Percentiles rank a stretch among this genome's conserved stretches.
phyloP scores from a whole-genome alignment of 257 asterid species.

The Solanum bulbocastanum region DNA sequence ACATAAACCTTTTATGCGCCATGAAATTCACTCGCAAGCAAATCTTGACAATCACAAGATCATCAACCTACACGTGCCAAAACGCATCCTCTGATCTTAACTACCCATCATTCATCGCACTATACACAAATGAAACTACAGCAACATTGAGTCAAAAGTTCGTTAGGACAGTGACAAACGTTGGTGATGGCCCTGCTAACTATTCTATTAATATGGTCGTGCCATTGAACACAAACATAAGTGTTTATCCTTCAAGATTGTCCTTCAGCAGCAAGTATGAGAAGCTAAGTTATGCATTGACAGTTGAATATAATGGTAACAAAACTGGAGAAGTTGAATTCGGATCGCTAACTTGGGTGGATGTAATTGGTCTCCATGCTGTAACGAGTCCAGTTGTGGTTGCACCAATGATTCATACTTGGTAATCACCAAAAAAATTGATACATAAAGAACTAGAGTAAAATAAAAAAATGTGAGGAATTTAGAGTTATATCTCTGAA shows the following conservation, averaged over 20 bases:
- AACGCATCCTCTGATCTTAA: no score
- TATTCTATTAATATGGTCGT: no score
- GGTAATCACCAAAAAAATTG: neutral
- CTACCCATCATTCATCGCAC: no score
- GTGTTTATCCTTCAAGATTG: neutral
- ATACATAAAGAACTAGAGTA: neutral
- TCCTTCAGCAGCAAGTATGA: neutral
- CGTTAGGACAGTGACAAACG: no score
- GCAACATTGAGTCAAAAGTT: no score
- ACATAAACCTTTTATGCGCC: no score
- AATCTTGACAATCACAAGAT: no score
- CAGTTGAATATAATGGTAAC: neutral
- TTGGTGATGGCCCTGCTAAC: no score
- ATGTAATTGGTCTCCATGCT: neutral
- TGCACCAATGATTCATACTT: neutral
- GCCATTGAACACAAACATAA: no score
- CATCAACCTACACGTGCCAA: no score
- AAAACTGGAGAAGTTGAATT: neutral
- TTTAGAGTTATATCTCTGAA: neutral
- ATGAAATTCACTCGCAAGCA: no score
- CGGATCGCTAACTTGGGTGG: neutral
- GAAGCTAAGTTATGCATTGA: neutral
- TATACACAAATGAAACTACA: no score
- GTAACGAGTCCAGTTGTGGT: neutral
- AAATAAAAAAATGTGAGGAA: neutral